phyloP scores from a whole-genome alignment of 768 basidiomycete genomes.

The Neoboletus magnificus region DNA sequence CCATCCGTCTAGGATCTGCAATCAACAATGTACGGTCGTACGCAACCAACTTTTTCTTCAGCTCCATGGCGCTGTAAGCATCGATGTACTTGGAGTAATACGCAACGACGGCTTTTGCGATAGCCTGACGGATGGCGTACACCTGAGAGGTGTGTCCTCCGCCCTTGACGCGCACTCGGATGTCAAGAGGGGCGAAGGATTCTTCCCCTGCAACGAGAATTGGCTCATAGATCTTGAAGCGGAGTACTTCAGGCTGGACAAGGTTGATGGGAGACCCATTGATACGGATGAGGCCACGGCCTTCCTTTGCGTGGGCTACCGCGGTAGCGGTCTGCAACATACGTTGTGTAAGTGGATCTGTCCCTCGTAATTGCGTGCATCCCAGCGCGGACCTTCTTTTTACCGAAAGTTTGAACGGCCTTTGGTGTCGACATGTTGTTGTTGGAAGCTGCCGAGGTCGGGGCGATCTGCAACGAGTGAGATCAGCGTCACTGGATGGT shows the following conservation, averaged over 20 bases:
- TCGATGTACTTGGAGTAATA: slow-evolving; percentile 99
- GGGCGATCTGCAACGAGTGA: slow-evolving; percentile 18
- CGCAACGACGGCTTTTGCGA: slow-evolving; percentile 95
- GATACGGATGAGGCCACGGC: slow-evolving; percentile 93
- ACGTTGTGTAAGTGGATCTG: slow-evolving; percentile 1
- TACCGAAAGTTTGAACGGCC: slow-evolving; percentile 99
- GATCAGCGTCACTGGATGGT: slow-evolving; percentile 15
- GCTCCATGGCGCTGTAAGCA: slow-evolving; percentile 92
- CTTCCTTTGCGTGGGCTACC: slow-evolving; percentile 95
- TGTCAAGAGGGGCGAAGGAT: slow-evolving; percentile 82
- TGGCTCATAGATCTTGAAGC: slow-evolving; percentile 98
- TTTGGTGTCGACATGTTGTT: slow-evolving; percentile 69
- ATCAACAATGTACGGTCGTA: slow-evolving; percentile 92
- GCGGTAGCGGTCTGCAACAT: slow-evolving; percentile 86
- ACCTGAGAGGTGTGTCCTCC: slow-evolving; percentile 99
- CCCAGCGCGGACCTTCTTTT: slow-evolving; percentile 83
- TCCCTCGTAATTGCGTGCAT: not conserved
- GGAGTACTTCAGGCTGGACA: slow-evolving; percentile 91
- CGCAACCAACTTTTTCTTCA: slow-evolving; percentile 96
- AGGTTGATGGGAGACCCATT: slow-evolving; percentile 97
- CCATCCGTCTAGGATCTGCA: slow-evolving; percentile 94
- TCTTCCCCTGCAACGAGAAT: slow-evolving; percentile 93
- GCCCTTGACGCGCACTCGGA: slow-evolving; percentile 96
- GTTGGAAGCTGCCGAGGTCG: slow-evolving; percentile 19
- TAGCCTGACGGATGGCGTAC: slow-evolving; percentile 98